A percentile compares a stretch with the other conserved stretches of the same genome.
phyloP scores from a whole-genome alignment of 805 yeast species.

The Yarrowia porcina region DNA sequence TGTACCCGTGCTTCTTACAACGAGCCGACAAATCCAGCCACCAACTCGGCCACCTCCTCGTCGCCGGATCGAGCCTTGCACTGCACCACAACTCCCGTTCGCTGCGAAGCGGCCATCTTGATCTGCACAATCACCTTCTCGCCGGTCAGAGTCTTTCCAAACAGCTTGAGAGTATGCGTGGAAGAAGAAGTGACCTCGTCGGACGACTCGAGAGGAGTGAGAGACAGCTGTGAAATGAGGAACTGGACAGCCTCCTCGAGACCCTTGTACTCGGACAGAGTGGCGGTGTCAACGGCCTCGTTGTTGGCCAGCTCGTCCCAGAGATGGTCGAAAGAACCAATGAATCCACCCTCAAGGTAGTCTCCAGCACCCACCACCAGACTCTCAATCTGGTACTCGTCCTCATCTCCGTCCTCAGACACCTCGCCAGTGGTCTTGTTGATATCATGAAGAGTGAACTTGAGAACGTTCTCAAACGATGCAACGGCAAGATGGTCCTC shows the following conservation, averaged over 20 bases:
- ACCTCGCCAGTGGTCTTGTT: constrained; percentile 68
- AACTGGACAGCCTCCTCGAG: constrained; percentile 57
- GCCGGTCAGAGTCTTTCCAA: constrained; percentile 66
- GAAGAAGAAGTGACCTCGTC: constrained; percentile 54
- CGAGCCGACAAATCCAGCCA: constrained; percentile 43
- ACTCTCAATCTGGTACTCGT: constrained; percentile 88
- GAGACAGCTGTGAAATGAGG: constrained; percentile 52
- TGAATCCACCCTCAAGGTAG: constrained; percentile 70
- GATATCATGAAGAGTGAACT: constrained; percentile 75
- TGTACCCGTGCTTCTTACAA: constrained; percentile 5
- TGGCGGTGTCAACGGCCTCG: constrained; percentile 65
- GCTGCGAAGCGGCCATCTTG: constrained; percentile 45
- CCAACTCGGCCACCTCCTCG: constrained; percentile 48
- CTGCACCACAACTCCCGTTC: constrained; percentile 42
- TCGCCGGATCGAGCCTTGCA: constrained; percentile 36
- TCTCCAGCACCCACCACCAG: constrained; percentile 75
- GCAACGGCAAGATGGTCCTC: constrained; percentile 43
- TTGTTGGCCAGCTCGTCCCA: constrained; percentile 63
- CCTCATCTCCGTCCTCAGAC: constrained; percentile 82
- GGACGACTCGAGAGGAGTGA: constrained; percentile 72
- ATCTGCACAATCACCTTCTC: constrained; percentile 45
- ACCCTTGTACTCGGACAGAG: constrained; percentile 48
- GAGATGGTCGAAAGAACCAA: constrained; percentile 67
- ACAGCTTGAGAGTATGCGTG: constrained; percentile 73
- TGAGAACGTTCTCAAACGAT: constrained; percentile 60